Evolutionary conservation across 768 basidiomycete genomes (phyloP).

Genomic region (Russula vinacea): DNA sequence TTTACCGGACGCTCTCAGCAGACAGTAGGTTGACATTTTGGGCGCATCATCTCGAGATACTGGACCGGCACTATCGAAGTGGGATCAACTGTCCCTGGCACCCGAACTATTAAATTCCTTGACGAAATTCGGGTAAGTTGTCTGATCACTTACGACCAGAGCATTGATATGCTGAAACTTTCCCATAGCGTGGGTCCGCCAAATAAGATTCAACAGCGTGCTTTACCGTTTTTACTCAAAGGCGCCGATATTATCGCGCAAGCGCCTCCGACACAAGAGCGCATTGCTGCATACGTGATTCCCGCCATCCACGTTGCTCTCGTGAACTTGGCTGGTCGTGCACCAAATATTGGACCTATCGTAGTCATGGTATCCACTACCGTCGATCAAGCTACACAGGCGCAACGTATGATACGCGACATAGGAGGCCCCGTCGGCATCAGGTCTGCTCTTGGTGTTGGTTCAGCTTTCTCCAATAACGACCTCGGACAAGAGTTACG

Average conservation of each 20-base stretch:
- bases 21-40: constrained; percentile 51
- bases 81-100: constrained; percentile 87
- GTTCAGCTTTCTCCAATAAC: constrained; percentile 58
- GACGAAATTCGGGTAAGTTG: constrained; percentile 85
- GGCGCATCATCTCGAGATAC: constrained; percentile 56
- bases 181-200: constrained; percentile 83
- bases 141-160: constrained; percentile 20
- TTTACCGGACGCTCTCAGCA: constrained; percentile 18
- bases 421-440: constrained; percentile 92
- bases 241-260: constrained; percentile 98
- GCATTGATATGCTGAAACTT: constrained; percentile 14
- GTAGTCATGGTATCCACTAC: constrained; percentile 97
- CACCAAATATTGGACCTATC: constrained; percentile 71
- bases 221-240: constrained; percentile 89
- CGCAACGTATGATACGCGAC: constrained; percentile 91
- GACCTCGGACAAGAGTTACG: constrained; percentile 74
- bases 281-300: constrained; percentile 96
- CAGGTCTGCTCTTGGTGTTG: constrained; percentile 84
- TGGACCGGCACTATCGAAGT: constrained; percentile 86
- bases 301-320: constrained; percentile 84
- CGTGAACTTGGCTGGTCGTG: constrained; percentile 53
- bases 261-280: constrained; percentile 96
- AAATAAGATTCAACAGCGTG: constrained; percentile 97
- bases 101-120: constrained; percentile 86
- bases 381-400: constrained; percentile 97